phyloP scores from a whole-genome alignment of 2,329 filamentous ascomycete genomes.

The Phyllosticta capitalensis region DNA sequence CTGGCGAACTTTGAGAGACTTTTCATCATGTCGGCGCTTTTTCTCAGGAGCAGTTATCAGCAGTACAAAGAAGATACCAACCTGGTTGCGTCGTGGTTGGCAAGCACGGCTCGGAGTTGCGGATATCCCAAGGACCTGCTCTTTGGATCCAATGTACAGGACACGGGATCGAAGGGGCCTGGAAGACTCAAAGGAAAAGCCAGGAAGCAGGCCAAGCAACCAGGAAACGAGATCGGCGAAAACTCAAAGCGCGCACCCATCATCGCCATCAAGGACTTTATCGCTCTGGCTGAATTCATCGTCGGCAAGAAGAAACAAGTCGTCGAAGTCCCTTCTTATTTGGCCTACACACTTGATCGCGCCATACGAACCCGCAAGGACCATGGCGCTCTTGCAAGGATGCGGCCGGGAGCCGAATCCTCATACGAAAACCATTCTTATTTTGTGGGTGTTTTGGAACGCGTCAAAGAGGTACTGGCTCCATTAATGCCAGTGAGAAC shows the following conservation, averaged over 20 bases:
- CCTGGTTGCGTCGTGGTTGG: conserved; percentile 34
- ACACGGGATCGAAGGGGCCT: too few relatives aligned
- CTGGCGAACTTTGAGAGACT: too few relatives aligned
- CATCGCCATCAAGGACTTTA: too few relatives aligned
- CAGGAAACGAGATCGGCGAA: too few relatives aligned
- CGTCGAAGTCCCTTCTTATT: conserved; percentile 20
- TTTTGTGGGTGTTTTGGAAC: conserved; percentile 28
- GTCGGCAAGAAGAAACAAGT: conserved; percentile 16
- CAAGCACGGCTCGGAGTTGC: conserved; percentile 29
- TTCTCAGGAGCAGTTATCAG: conserved; percentile 26
- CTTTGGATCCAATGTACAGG: too few relatives aligned
- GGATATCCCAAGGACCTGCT: conserved; percentile 21
- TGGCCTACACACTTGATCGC: conserved; percentile 26
- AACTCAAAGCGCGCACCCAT: too few relatives aligned
- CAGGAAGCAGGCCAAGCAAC: conserved; percentile 16
- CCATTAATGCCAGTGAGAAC: conserved; percentile 10
- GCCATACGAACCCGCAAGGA: conserved; percentile 27
- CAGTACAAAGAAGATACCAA: conserved; percentile 36
- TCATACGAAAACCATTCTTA: conserved; percentile 23
- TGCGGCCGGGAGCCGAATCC: too few relatives aligned
- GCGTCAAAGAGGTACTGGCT: conserved; percentile 24
- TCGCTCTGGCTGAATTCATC: conserved; percentile 31
- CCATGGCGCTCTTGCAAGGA: too few relatives aligned
- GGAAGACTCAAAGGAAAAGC: conserved; percentile 20
- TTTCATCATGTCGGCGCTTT: conserved; percentile 15